Evolutionary conservation across 345 rosid species (phyloP).

Genomic region (Pistacia integerrima): DNA sequence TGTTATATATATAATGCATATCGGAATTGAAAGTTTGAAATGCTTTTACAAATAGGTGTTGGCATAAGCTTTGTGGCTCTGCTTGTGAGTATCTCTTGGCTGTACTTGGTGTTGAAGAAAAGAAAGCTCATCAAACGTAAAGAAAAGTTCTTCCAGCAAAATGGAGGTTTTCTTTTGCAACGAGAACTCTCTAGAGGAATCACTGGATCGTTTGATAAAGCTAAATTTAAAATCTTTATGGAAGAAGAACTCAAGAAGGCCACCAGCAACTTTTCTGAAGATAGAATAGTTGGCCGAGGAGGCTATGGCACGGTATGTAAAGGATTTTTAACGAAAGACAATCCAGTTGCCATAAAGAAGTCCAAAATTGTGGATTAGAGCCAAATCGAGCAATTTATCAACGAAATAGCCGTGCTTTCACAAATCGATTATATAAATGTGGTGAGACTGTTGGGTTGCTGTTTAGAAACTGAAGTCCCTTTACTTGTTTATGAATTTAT

Average conservation of each 20-base stretch:
- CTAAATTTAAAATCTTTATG: slow-evolving; percentile 14
- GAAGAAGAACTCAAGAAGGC: slow-evolving; percentile 24
- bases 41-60: neutral
- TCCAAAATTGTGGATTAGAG: slow-evolving; percentile 14
- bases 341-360: slow-evolving; percentile 25
- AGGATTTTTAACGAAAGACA: slow-evolving; percentile 21
- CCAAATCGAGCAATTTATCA: slow-evolving; percentile 30
- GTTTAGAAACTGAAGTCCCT: slow-evolving; percentile 31
- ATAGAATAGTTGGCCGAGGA: slow-evolving; percentile 27
- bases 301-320: slow-evolving; percentile 35
- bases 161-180: slow-evolving; percentile 16
- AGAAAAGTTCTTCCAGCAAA: slow-evolving; percentile 13
- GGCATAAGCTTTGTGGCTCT: neutral
- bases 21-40: no score
- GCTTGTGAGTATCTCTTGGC: neutral
- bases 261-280: slow-evolving; percentile 22
- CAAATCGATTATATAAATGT: slow-evolving; percentile 31
- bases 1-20: no score
- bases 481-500: slow-evolving; percentile 31
- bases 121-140: neutral
- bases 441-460: slow-evolving; percentile 30
- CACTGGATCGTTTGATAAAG: slow-evolving; percentile 14
- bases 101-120: slow-evolving; percentile 3
- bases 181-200: neutral
- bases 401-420: slow-evolving; percentile 28